Evolutionary conservation across 2,329 filamentous ascomycete species (phyloP), one percentile per base, ranked within the genome.

Genomic region (Fusarium equiseti): DNA sequence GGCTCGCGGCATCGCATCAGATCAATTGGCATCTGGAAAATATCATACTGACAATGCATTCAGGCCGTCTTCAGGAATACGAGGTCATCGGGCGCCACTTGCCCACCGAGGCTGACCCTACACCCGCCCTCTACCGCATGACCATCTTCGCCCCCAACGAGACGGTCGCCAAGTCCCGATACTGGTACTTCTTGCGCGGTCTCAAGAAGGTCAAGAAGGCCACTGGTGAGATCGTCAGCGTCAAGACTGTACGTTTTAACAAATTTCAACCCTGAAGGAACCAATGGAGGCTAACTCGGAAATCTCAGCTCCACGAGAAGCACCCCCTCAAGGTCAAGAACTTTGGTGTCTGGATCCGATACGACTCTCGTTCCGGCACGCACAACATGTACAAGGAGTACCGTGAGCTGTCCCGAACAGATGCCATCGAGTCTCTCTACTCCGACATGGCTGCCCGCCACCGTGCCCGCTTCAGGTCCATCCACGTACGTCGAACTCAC

Each of bases 371-470:
- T 86, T 98, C 96, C 80, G 96, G 96, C 80, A 99, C 96, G 81
- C 96, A 99, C 94, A 99, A 99, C 92, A 99, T 99, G 96, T 99
- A 99, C 94, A 98, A 98, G 92, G 96, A 99, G 92, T 98, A 98
- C 92, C 93, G 96, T 84, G 96, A 98, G 90, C 93, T 98, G 90
- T 95, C 93, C 83, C 90, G 96, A 86, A 93, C 92, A 81, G 95
- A 96, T 78, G 96, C 96, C 77, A 95, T 98, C 81, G 93, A 98
- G 87, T 87, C 95, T 78, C 91, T 99, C 83, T 99, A 99, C 92
- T 93, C 96, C 87, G 96, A 99, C 89, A 98, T 99, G 96, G 94
- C 96, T 79, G 95, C 97, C 85, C 94, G 96, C 84, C 96, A 99
- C 91, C 94, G 81, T 78, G 92, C 96, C 82, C 93, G 96, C 81